These are phyloP conservation scores for Metschnikowia noctiluminum DNA, from an alignment of 805 yeast species.

Conservation along the genomic window DNA sequence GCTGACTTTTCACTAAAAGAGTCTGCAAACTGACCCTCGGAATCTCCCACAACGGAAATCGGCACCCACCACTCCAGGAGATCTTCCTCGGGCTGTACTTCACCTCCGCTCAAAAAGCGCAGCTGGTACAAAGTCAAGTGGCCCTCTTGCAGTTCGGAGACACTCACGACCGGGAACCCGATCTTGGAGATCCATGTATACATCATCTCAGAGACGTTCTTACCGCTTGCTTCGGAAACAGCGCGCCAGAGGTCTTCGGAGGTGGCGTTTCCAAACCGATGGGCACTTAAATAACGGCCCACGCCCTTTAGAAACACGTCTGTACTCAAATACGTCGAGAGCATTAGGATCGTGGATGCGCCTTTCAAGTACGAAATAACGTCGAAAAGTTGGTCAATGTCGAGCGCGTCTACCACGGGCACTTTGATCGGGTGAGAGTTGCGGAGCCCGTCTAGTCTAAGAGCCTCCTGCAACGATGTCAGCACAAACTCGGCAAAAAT, in stretches of 20 bases:
- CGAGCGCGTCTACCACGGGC: constrained; percentile 72
- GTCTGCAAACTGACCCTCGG: constrained; percentile 13
- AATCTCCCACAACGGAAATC: constrained; percentile 25
- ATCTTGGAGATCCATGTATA: constrained; percentile 68
- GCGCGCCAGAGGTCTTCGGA: constrained; percentile 73
- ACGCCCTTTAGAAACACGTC: constrained; percentile 72
- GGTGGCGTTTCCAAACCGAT: constrained; percentile 67
- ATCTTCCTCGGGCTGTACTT: constrained; percentile 55
- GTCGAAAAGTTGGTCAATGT: constrained; percentile 79
- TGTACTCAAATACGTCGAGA: constrained; percentile 65
- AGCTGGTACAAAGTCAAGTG: constrained; percentile 48
- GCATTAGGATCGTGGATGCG: constrained; percentile 73
- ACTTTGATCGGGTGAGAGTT: constrained; percentile 82
- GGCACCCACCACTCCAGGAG: constrained; percentile 60
- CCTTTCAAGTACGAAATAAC: constrained; percentile 81
- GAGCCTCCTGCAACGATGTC: constrained; percentile 48
- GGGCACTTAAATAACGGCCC: constrained; percentile 58
- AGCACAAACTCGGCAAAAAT: constrained; percentile 58
- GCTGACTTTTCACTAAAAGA: constrained; percentile 21
- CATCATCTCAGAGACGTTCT: constrained; percentile 58
- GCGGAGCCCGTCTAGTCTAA: constrained; percentile 53
- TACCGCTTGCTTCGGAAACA: constrained; percentile 58
- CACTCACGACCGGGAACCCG: constrained; percentile 70
- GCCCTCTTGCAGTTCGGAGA: constrained; percentile 28
- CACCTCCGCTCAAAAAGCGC: constrained; percentile 64